A percentile compares a stretch with the other conserved stretches of the same genome.
Conservation (phyloP, 2,329 filamentous ascomycete genomes). For the Ophiostoma ips region DNA sequence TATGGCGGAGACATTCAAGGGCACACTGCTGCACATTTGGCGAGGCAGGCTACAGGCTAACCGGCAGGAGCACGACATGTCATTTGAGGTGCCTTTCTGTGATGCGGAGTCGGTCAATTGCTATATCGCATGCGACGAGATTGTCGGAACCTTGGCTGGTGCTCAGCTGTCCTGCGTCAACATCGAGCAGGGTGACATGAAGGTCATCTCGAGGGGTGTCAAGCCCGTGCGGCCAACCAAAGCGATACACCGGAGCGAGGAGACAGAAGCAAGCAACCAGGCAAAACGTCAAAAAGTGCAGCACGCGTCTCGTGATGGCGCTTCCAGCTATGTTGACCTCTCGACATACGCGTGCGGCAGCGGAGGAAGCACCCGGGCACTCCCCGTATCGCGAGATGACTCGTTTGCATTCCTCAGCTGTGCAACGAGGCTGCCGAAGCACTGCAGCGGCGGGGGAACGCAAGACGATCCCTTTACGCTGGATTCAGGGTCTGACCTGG, state of each 20-base stretch:
- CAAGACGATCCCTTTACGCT: conserved; percentile 3
- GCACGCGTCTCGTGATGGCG: too few relatives aligned
- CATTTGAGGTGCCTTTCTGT: conserved; percentile 43
- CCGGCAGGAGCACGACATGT: conserved; percentile 36
- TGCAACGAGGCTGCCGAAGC: background rate
- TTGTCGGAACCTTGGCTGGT: conserved; percentile 46
- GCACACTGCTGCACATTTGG: conserved; percentile 55
- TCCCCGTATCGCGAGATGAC: background rate
- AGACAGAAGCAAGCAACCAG: background rate
- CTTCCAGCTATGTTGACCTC: background rate
- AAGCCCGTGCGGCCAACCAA: background rate
- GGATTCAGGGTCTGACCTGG: conserved; percentile 1
- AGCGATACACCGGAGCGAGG: background rate
- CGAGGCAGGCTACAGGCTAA: conserved; percentile 42
- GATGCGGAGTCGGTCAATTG: conserved; percentile 46
- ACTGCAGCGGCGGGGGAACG: conserved; percentile 2
- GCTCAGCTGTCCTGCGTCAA: conserved; percentile 10
- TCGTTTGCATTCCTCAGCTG: background rate
- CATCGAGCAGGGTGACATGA: background rate
- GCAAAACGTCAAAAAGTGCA: background rate
- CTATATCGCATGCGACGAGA: conserved; percentile 70
- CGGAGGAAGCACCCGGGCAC: background rate
- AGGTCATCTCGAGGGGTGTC: too few relatives aligned
- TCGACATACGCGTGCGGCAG: background rate
- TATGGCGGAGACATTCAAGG: conserved; percentile 53